Evolutionary conservation across 331 rosid genomes (phyloP).

Genomic region (Quercus lobata): DNA sequence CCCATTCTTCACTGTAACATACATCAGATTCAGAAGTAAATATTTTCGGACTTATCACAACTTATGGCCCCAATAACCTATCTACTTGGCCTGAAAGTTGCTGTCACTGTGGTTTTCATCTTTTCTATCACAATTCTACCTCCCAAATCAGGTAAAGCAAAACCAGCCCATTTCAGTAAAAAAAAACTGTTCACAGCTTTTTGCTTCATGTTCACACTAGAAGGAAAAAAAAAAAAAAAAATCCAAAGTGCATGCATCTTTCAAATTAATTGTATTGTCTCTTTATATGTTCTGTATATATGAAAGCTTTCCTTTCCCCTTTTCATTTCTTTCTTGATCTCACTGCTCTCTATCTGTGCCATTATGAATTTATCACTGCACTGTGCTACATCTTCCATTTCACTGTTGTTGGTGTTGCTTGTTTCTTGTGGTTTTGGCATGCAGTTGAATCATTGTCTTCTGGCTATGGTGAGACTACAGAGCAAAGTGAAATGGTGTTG

Average conservation of each 20-base stretch:
- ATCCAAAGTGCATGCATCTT: too few relatives aligned
- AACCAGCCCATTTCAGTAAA: neutral
- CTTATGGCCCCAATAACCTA: conserved; percentile 47
- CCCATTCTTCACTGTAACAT: conserved; percentile 36
- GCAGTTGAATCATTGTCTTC: conserved; percentile 32
- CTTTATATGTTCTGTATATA: too few relatives aligned
- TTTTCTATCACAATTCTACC: conserved; percentile 45
- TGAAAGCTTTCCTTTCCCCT: too few relatives aligned
- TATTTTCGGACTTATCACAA: neutral
- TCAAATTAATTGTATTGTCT: too few relatives aligned
- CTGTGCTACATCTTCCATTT: neutral
- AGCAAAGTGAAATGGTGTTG: conserved; percentile 38
- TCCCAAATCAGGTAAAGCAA: conserved; percentile 55
- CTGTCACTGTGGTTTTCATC: conserved; percentile 58
- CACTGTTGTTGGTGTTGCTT: neutral
- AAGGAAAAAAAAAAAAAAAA: too few relatives aligned
- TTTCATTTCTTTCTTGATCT: too few relatives aligned
- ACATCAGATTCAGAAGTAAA: conserved; percentile 29
- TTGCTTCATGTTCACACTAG: too few relatives aligned
- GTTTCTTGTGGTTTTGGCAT: neutral
- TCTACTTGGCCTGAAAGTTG: conserved; percentile 32
- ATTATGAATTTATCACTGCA: too few relatives aligned
- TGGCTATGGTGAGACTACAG: neutral
- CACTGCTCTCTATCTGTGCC: too few relatives aligned
- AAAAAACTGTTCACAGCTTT: too few relatives aligned